These are phyloP conservation scores for Candida sphagnicola DNA, from an alignment of 805 yeast genomes.

Conservation along the genomic window DNA sequence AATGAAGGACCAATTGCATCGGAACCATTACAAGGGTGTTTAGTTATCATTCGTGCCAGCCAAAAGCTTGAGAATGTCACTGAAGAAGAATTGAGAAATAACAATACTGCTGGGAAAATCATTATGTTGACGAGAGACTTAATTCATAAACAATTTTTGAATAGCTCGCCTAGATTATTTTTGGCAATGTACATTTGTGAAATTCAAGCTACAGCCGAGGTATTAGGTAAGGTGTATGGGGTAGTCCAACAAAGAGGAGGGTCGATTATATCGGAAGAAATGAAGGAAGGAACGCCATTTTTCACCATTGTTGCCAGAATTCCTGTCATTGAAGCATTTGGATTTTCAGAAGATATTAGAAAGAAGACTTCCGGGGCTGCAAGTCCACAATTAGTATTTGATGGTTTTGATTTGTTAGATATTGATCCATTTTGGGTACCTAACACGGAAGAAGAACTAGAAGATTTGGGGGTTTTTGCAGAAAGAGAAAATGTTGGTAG, in stretches of 20 bases:
- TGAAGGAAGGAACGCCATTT: constrained; percentile 98
- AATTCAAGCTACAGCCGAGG: constrained; percentile 92
- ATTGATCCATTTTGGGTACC: constrained; percentile 99
- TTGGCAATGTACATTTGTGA: constrained; percentile 93
- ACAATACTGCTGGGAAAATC: constrained; percentile 64
- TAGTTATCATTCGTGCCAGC: constrained; percentile 37
- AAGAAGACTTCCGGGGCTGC: constrained; percentile 96
- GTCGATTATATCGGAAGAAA: constrained; percentile 79
- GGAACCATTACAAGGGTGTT: constrained; percentile 84
- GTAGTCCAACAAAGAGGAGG: constrained; percentile 91
- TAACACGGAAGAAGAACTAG: constrained; percentile 92
- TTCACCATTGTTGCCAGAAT: constrained; percentile 80
- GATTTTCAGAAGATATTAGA: constrained; percentile 91
- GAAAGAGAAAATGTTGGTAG: constrained; percentile 91
- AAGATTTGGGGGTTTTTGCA: constrained; percentile 87
- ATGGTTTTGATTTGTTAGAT: constrained; percentile 82
- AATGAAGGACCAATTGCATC: constrained; percentile 84
- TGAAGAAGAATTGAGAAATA: constrained; percentile 28
- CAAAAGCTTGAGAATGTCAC: constrained; percentile 19
- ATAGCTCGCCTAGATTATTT: constrained; percentile 85
- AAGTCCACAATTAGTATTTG: constrained; percentile 87
- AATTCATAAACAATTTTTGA: constrained; percentile 65
- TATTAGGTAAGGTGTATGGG: constrained; percentile 90
- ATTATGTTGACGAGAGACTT: constrained; percentile 69
- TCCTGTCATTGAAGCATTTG: constrained; percentile 96